Conservation (phyloP, 2,329 filamentous ascomycete species). For the Stagonosporopsis tanaceti region DNA sequence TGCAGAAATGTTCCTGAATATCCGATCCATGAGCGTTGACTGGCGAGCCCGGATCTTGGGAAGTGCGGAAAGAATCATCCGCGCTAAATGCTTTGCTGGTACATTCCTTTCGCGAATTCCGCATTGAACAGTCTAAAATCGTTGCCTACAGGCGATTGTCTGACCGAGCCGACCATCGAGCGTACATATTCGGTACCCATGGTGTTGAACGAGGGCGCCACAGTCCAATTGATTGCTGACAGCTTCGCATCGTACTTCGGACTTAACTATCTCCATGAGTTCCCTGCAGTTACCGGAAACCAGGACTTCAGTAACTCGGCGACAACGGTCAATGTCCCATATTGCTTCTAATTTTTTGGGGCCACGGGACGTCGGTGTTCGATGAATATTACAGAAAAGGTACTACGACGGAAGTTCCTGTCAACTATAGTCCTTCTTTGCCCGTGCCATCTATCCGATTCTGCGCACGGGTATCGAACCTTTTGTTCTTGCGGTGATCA, state of each 20-base stretch:
- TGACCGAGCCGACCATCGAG: neutral
- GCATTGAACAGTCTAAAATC: no score
- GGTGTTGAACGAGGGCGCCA: neutral
- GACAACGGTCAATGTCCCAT: neutral
- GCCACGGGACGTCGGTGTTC: neutral
- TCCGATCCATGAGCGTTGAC: neutral
- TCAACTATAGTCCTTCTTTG: neutral
- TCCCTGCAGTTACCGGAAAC: neutral
- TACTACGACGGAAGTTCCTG: neutral
- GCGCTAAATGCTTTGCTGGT: neutral
- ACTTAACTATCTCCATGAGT: neutral
- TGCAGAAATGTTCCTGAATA: neutral
- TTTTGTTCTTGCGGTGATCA: neutral
- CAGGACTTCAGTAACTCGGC: conserved; percentile 1
- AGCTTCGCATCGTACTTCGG: neutral
- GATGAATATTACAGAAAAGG: neutral
- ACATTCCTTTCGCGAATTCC: neutral
- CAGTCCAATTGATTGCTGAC: neutral
- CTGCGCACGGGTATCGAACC: neutral
- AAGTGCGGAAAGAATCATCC: neutral
- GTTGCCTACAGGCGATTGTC: neutral
- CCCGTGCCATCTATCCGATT: neutral
- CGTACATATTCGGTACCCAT: neutral
- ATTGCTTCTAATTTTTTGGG: conserved; percentile 1
- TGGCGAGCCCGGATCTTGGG: neutral